phyloP scores from a whole-genome alignment of 768 basidiomycete species.

The Agaricus sinodeliciosus region DNA sequence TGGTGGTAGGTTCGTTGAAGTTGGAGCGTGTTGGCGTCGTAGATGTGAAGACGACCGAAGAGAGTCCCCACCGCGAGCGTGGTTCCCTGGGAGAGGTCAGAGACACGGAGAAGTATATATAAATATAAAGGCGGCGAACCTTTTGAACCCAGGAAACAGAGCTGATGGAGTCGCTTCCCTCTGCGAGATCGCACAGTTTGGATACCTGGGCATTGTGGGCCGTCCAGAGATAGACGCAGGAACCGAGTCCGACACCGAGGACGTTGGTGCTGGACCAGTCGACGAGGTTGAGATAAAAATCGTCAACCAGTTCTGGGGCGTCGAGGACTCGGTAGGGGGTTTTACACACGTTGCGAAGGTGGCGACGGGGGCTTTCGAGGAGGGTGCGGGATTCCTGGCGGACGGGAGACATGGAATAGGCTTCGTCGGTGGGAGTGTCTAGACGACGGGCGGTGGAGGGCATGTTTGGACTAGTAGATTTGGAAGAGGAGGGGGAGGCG shows the following conservation, averaged over 20 bases:
- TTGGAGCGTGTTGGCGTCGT: slow-evolving; percentile 77
- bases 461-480: slow-evolving; percentile 42
- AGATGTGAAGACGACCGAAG: slow-evolving; percentile 85
- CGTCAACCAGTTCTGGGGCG: slow-evolving; percentile 94
- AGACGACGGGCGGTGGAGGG: slow-evolving; percentile 40
- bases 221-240: slow-evolving; percentile 95
- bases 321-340: slow-evolving; percentile 97
- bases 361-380: slow-evolving; percentile 77
- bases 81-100: slow-evolving; percentile 44
- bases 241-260: slow-evolving; percentile 85
- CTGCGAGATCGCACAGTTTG: slow-evolving; percentile 78
- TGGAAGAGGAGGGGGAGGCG: slow-evolving; percentile 54
- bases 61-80: slow-evolving; percentile 92
- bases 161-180: slow-evolving; percentile 69
- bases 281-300: slow-evolving; percentile 97
- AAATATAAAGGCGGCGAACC: slow-evolving; percentile 16
- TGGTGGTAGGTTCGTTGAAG: slow-evolving; percentile 75
- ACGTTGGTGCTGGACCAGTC: slow-evolving; percentile 97
- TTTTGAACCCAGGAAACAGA: slow-evolving; percentile 92
- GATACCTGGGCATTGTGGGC: slow-evolving; percentile 90
- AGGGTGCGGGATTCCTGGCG: slow-evolving; percentile 75
- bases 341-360: slow-evolving; percentile 80
- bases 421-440: slow-evolving; percentile 81
- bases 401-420: slow-evolving; percentile 88
- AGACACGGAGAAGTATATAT: not conserved